A percentile compares a stretch with the other conserved stretches of the same genome.
These are phyloP conservation scores for Cryphonectria radicalis DNA, from an alignment of 2,329 filamentous ascomycete genomes.

Conservation along the genomic window DNA sequence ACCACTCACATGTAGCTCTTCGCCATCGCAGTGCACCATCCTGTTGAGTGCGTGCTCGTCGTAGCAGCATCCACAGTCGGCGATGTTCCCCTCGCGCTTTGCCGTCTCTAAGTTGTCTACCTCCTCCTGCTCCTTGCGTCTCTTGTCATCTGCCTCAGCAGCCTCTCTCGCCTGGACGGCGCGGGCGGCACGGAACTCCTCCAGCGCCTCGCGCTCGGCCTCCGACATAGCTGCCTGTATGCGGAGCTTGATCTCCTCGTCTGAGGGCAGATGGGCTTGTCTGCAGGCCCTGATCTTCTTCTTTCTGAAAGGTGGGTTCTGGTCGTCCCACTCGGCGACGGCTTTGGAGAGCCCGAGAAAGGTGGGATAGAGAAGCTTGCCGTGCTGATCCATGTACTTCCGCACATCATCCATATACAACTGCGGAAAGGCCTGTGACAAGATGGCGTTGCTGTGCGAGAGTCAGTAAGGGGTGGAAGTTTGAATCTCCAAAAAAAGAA, in stretches of 20 bases:
- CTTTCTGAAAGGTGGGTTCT: slow-evolving; percentile 32
- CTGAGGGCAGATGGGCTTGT: slow-evolving; percentile 27
- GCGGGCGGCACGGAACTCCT: slow-evolving; percentile 47
- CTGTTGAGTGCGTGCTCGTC: slow-evolving; percentile 67
- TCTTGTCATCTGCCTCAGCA: slow-evolving; percentile 32
- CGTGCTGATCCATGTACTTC: slow-evolving; percentile 32
- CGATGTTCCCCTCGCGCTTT: slow-evolving; percentile 54
- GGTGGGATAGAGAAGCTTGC: slow-evolving; percentile 40
- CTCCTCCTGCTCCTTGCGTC: slow-evolving; percentile 42
- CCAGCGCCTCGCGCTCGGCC: slow-evolving; percentile 38
- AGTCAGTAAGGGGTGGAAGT: neutral
- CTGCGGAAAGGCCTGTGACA: slow-evolving; percentile 43
- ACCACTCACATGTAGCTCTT: slow-evolving; percentile 53
- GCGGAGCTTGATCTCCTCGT: slow-evolving; percentile 27
- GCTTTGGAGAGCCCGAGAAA: slow-evolving; percentile 40
- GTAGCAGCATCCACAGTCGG: slow-evolving; percentile 78
- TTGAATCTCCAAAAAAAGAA: neutral
- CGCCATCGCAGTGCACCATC: slow-evolving; percentile 69
- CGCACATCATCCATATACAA: slow-evolving; percentile 37
- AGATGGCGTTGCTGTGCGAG: slow-evolving; percentile 34
- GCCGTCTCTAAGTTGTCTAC: slow-evolving; percentile 47
- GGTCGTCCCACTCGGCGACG: slow-evolving; percentile 32
- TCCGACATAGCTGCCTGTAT: slow-evolving; percentile 22
- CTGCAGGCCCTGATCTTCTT: slow-evolving; percentile 39
- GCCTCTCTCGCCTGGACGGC: slow-evolving; percentile 36